Evolutionary conservation across 2,329 filamentous ascomycete genomes (phyloP), one percentile per base, ranked within the genome.

Genomic region (Cercospora beticola): DNA sequence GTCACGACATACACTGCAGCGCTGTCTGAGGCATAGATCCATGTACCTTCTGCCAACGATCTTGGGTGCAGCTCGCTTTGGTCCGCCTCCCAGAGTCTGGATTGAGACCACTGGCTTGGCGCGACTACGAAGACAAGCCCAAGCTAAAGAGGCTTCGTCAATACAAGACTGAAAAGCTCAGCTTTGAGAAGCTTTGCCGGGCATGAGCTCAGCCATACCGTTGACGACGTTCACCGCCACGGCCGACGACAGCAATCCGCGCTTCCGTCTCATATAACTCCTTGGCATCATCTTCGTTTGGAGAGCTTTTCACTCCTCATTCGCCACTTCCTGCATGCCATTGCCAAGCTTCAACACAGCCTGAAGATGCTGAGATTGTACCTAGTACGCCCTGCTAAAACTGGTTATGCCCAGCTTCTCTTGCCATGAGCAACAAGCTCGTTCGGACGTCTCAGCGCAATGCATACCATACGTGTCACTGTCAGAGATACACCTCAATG

Each of bases 391-490:
- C 28, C 31, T 59, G 56, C 28, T 30, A 18, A 58, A 59, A 59
- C 16, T 31, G 30, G 56, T 18, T 7, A 59, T 36, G 56, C 28
- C 16, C 56, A 59, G 56, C 56, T 23, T 14, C 7, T n/a, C 26
- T 23, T 21, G 26, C 26, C 26, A 36, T 59, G 28, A 59, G 56
- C 30, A 59, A 4, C 56, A 36, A 33, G 31, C 31, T 31, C 56
- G 18, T 59, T 21, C 9, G 12, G 26, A 23, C 30, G 30, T 54
- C 26, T 21, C 56, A 23, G 14, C 56, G 31, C 23, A 26, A 28
- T 59, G 28, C 56, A 59, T 33, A 33, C 31, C n/a, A 36, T 59
- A 59, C 56, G 56, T 59, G 56, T 59, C 56, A 59, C 56, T 33
- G 18, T 14, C 31, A 9, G 16, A 21, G n/a, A 7, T 3, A 36